phyloP scores from a whole-genome alignment of 2,329 filamentous ascomycete genomes.

The Cladosporium sp. region DNA sequence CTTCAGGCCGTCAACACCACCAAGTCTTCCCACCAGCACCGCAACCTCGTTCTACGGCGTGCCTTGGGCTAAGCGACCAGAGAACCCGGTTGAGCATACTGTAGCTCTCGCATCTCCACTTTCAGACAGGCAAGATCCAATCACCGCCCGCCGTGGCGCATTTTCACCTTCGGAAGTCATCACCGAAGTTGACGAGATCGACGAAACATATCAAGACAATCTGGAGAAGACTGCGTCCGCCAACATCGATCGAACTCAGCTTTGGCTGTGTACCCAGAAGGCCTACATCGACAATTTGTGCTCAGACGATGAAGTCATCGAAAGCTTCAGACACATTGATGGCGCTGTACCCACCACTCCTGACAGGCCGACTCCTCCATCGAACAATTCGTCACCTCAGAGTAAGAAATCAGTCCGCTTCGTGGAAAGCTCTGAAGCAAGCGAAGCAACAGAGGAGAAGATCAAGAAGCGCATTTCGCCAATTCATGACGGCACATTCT shows the following conservation, averaged over 20 bases:
- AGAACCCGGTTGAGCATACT: slow-evolving; percentile 57
- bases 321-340: slow-evolving; percentile 25
- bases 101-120: slow-evolving; percentile 48
- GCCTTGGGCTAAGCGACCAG: slow-evolving; percentile 54
- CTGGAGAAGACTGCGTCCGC: slow-evolving; percentile 63
- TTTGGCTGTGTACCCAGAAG: slow-evolving; percentile 80
- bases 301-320: slow-evolving; percentile 25
- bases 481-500: slow-evolving; percentile 57
- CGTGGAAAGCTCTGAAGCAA: slow-evolving; percentile 13
- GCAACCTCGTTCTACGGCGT: slow-evolving; percentile 85
- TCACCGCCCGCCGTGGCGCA: slow-evolving; percentile 55
- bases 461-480: slow-evolving; percentile 26
- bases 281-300: slow-evolving; percentile 47
- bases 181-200: slow-evolving; percentile 44
- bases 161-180: slow-evolving; percentile 32
- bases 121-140: slow-evolving; percentile 48
- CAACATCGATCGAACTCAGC: slow-evolving; percentile 77
- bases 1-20: slow-evolving; percentile 49
- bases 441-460: slow-evolving; percentile 16
- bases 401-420: slow-evolving; percentile 73
- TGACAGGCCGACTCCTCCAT: slow-evolving; percentile 18
- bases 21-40: slow-evolving; percentile 69
- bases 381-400: slow-evolving; percentile 29
- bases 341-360: slow-evolving; percentile 28
- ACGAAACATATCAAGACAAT: slow-evolving; percentile 67